These are phyloP conservation scores for Globisporangium alternatum DNA, from an alignment of 352 stramenopile species.

Conservation along the genomic window DNA sequence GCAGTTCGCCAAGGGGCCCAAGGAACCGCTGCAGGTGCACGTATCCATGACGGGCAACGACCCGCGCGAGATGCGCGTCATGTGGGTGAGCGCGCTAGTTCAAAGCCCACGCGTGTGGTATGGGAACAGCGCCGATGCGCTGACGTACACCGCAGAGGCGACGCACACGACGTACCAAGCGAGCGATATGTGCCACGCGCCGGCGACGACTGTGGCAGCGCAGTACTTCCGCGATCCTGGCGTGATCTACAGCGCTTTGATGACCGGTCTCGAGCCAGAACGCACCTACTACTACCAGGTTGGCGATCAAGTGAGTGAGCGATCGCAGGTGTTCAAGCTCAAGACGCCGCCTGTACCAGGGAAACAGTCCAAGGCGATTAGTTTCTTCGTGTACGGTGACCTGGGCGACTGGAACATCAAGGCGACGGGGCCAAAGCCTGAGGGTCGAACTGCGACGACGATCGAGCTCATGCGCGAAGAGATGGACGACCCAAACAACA, in stretches of 20 bases:
- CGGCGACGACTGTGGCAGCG: constrained; percentile 16
- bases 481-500: constrained; percentile 16
- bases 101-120: constrained; percentile 24
- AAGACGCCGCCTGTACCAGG: constrained; percentile 19
- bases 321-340: constrained; percentile 21
- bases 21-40: constrained; percentile 36
- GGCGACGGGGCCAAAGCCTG: not conserved
- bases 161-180: constrained; percentile 11
- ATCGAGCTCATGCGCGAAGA: constrained; percentile 28
- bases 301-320: not conserved
- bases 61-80: constrained; percentile 33
- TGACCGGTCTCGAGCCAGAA: constrained; percentile 14
- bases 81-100: constrained; percentile 31
- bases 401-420: constrained; percentile 40
- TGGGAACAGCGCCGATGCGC: not conserved
- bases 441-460: constrained; percentile 27
- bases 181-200: constrained; percentile 28
- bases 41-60: constrained; percentile 27
- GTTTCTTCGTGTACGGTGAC: constrained; percentile 71
- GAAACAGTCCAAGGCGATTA: constrained; percentile 17
- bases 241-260: constrained; percentile 19
- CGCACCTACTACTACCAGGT: constrained; percentile 27
- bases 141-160: not conserved
- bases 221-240: constrained; percentile 24
- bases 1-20: constrained; percentile 25